Base-by-base conservation (phyloP, 768 basidiomycete genomes). In the Mycena vulgaris region DNA sequence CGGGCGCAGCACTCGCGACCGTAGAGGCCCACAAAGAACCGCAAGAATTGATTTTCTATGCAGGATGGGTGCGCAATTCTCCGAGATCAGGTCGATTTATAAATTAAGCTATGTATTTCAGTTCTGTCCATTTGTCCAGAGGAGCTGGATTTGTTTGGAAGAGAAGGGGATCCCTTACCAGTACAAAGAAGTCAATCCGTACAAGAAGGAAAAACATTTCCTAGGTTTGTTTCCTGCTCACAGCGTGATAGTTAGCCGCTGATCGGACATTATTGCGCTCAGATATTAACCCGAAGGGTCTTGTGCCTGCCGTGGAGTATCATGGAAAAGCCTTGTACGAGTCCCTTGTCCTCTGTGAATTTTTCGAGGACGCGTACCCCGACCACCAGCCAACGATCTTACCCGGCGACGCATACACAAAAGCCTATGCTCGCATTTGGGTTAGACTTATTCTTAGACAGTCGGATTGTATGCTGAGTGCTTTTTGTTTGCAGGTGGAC, bases 161-260 rank as follows among this genome's bases (percentile, higher is more conserved):
- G 92, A 92, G 75, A 87, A 84, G 62, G 86, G 86, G 0, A 88
- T 93, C 31, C 88, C 88, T 1, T 93, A 93, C 74, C 89, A 90
- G 69, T 92, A 91, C 76, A 86, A 86, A 67, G 89, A 92, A 75
- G 85, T 89, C 25, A 90, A 92, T 78, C 90, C 91, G 2, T 93
- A 92, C 83, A 90, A 90, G 80, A 92, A 92, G 73, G 89, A 89
- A 74, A 79, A 83, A 19, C 83, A 87, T 47, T 89, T 89, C 75
- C 80, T 89, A 33, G 85, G 88, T 87, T 68, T 39, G 83, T 25
- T n/a, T 35, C 23, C 31, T 47, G 23, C 66, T 14, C 14, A 28
- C 47, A 58, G 35, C 48, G 4, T n/a, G 17, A 45, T 21, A 14
- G 7, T 63, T 45, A 40, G 53, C 33, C 21, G 25, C 39, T 33